Base-by-base conservation (phyloP, 176 grass and related monocot genomes). In the Bonia amplexicaulis region DNA sequence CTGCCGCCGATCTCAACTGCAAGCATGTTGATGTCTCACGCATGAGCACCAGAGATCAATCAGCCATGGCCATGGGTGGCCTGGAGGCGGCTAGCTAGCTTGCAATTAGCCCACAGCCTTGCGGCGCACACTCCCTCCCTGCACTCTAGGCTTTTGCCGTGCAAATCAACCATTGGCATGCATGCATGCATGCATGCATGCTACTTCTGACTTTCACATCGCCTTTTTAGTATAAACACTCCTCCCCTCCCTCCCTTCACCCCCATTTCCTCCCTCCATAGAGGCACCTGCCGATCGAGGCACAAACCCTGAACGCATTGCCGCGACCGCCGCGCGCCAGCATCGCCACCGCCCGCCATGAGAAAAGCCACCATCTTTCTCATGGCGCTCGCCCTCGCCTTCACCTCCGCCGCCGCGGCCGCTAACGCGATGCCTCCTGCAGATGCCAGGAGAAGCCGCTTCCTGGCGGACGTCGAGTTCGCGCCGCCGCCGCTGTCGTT, bases 141-240 rank as follows among this genome's bases (percentile, higher is more conserved):
- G 12, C 89, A 90, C 85, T 90, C 75, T 75, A 90, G 84, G 89
- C 85, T 90, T 90, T 87, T 87, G 80, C 89, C 89, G 84, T 87
- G 69, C 74, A 87, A 90, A 87, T 87, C 85, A 90, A 90, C 84
- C 80, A 87, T 82, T 31, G 44, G 54, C 73, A 65, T 77, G 53
- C 65, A 66, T 70, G 45, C 84, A n/a, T n/a, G n/a, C n/a, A n/a
- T n/a, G 54, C 73, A 65, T 77, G 53, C 65, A 66, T 70, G 45
- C 84, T 16, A 6, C 55, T 48, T 79, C 69, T 68, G 74, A 85
- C 88, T 80, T 79, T 33, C 71, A 16, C 82, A 16, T 70, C 6
- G 0, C 87, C 77, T 49, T 80, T 40, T 74, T 84, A 79, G 41
- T 87, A 87, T 84, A 87, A 87, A 74, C 74, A 79, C 74, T 23